Evolutionary conservation across 2,329 filamentous ascomycete species (phyloP).

Genomic region (Sclerotinia trifoliorum): DNA sequence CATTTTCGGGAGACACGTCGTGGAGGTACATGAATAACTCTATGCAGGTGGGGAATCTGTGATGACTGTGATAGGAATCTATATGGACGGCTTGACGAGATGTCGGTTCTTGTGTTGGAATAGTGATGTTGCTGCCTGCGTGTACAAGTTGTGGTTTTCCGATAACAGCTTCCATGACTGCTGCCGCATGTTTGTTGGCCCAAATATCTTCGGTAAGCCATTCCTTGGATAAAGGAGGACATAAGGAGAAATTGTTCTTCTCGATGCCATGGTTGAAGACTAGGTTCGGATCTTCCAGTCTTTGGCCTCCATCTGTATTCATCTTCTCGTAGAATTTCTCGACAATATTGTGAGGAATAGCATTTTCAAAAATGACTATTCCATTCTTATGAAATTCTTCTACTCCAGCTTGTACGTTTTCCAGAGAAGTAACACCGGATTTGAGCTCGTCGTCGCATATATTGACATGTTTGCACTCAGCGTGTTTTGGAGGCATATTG

Average conservation of each 20-base stretch:
- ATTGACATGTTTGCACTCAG: background rate
- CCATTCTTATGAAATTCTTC: constrained; percentile 19
- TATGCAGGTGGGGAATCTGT: constrained; percentile 48
- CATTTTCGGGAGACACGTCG: constrained; percentile 46
- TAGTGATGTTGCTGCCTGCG: constrained; percentile 40
- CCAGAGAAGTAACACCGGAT: constrained; percentile 6
- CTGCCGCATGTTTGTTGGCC: constrained; percentile 41
- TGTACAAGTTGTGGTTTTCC: constrained; percentile 41
- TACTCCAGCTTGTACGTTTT: constrained; percentile 17
- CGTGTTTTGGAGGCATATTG: background rate
- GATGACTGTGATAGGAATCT: constrained; percentile 57
- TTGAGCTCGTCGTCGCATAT: constrained; percentile 16
- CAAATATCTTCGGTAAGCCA: constrained; percentile 44
- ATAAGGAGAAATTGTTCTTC: constrained; percentile 45
- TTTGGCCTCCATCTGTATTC: constrained; percentile 1
- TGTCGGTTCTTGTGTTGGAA: constrained; percentile 30
- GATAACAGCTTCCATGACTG: constrained; percentile 39
- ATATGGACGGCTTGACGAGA: constrained; percentile 56
- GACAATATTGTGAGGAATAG: constrained; percentile 12
- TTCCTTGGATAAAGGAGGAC: constrained; percentile 40
- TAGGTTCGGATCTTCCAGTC: constrained; percentile 10
- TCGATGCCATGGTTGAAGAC: constrained; percentile 48
- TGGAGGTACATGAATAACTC: constrained; percentile 50
- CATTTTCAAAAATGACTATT: constrained; percentile 19
- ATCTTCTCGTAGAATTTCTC: constrained; percentile 16